Conservation (phyloP, 306 rosid genomes). For the Lablab purpureus region DNA sequence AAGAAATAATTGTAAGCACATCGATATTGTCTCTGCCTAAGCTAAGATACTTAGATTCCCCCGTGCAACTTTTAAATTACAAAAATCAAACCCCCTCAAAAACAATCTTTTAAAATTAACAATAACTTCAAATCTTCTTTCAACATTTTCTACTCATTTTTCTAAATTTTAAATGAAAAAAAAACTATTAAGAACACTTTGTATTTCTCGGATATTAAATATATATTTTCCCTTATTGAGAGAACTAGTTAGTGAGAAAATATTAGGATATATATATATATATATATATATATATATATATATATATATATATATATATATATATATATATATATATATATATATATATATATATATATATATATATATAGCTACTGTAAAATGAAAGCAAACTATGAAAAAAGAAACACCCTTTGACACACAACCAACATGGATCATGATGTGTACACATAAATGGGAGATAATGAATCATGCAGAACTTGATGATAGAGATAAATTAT, state of each 20-base stretch:
- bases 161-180: neutral
- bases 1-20: neutral
- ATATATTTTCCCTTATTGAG: neutral
- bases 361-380: neutral
- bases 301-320: too few relatives aligned
- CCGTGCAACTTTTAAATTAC: neutral
- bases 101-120: neutral
- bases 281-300: too few relatives aligned
- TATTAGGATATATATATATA: neutral
- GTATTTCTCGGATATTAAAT: neutral
- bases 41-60: neutral
- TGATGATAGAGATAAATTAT: neutral
- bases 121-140: neutral
- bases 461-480: constrained; percentile 6
- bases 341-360: too few relatives aligned
- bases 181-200: neutral
- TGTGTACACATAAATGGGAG: neutral
- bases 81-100: constrained; percentile 8
- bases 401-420: neutral
- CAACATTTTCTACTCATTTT: neutral
- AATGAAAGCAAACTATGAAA: neutral
- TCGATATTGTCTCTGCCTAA: neutral
- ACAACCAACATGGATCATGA: neutral
- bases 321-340: too few relatives aligned
- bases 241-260: neutral